Conservation (phyloP, 441 rosid genomes). For the Gossypium davidsonii region DNA sequence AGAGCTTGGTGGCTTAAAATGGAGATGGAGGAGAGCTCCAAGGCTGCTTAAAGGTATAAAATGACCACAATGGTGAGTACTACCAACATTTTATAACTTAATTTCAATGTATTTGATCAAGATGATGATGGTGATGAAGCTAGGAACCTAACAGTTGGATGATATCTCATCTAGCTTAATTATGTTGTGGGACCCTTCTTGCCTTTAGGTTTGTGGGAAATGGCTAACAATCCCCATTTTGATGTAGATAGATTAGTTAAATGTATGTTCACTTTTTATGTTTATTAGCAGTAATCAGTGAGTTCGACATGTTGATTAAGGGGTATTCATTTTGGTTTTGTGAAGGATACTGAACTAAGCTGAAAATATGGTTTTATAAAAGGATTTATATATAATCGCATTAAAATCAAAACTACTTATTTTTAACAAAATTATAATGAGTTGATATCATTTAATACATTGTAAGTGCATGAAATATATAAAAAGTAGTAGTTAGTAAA, state of each 20-base stretch:
- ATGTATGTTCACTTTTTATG: neutral
- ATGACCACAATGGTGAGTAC: neutral
- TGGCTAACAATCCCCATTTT: neutral
- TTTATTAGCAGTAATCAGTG: neutral
- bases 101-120: neutral
- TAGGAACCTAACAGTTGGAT: neutral
- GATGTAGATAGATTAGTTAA: neutral
- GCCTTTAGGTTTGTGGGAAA: neutral
- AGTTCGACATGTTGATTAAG: neutral
- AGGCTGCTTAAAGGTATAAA: neutral
- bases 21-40: slow-evolving; percentile 10
- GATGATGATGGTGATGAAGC: neutral
- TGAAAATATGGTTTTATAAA: too few species aligned
- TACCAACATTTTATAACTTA: neutral
- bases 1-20: slow-evolving; percentile 16
- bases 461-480: too few species aligned
- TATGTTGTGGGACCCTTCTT: neutral
- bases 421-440: too few species aligned
- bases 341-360: neutral
- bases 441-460: neutral
- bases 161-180: neutral
- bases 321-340: neutral
- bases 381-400: too few species aligned
- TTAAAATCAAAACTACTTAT: too few species aligned
- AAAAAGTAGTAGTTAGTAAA: too few species aligned